These are phyloP conservation scores for Fusarium floridanum DNA, from an alignment of 2,329 filamentous ascomycete genomes.

Conservation along the genomic window DNA sequence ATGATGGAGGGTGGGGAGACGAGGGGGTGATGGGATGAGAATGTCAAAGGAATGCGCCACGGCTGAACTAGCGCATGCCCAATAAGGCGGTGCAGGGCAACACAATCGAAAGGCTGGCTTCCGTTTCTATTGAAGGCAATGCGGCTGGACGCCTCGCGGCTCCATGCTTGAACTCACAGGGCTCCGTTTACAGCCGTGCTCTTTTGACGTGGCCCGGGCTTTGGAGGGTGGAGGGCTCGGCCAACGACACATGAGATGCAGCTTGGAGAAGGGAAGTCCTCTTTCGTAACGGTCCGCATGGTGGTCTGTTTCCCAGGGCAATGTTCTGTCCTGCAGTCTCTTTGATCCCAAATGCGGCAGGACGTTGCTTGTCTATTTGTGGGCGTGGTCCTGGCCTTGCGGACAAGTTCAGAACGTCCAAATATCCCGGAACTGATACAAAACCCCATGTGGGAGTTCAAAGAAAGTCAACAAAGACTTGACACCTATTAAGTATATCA, in stretches of 20 bases:
- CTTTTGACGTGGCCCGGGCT: constrained; percentile 35
- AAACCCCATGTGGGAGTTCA: constrained; percentile 37
- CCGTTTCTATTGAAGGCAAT: constrained; percentile 39
- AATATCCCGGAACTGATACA: constrained; percentile 34
- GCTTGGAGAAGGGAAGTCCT: constrained; percentile 37
- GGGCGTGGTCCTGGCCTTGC: constrained; percentile 41
- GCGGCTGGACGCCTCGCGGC: constrained; percentile 38
- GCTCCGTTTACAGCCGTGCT: constrained; percentile 30
- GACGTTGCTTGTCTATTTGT: constrained; percentile 47
- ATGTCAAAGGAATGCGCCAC: constrained; percentile 46
- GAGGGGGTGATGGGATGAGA: neutral
- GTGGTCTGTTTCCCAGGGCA: constrained; percentile 38
- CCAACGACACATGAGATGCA: constrained; percentile 47
- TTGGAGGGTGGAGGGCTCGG: constrained; percentile 30
- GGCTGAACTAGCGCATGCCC: constrained; percentile 39
- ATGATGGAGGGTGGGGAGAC: constrained; percentile 8
- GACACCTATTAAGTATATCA: constrained; percentile 21
- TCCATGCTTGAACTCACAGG: constrained; percentile 32
- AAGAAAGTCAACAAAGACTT: constrained; percentile 44
- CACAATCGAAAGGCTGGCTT: constrained; percentile 39
- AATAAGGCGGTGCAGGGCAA: constrained; percentile 38
- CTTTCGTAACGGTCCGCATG: constrained; percentile 37
- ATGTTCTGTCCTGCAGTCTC: constrained; percentile 25
- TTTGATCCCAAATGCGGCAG: constrained; percentile 39
- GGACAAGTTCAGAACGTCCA: constrained; percentile 29